Base-by-base conservation (phyloP, 2,329 filamentous ascomycete genomes). In the Colletotrichum noveboracense region DNA sequence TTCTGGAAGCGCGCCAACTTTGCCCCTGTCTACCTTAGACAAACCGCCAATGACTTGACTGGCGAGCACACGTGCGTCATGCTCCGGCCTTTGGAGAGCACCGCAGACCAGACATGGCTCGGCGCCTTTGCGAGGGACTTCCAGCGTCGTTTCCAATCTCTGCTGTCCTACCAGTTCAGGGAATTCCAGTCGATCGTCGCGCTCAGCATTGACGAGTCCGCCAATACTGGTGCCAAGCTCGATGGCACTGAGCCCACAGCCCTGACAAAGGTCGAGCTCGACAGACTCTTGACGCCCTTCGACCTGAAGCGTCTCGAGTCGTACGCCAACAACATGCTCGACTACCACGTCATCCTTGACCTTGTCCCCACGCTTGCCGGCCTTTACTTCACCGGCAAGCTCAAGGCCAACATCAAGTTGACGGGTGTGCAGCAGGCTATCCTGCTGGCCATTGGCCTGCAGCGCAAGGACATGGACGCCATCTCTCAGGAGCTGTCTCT, bases 61-160 rank as follows among this genome's bases (percentile, higher is more conserved):
- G 97, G 97, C 71, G 97, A 99, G 85, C 97, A 99, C 83, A 98
- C 97, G 0, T 98, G 96, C 82, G 96, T 99, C 32, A 99, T 99
- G 97, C 90, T 99, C 65, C 92, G 95, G 73, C 94, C 96, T 3
- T 89, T 99, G 8, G 89, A 91, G 75, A 88, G 85, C 68, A 89
- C 88, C 70, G 93, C 92, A 56, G 95, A 98, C 79, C 88, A 88
- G 72, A 92, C 91, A 80, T 98, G 97, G 97, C 92, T 98, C 0
- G 95, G 95, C 18, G 95, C 96, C 4, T 99, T 97, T 82, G 91
- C 96, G 6, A 92, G 94, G 77, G 97, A 99, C 84, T 99, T 98
- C 90, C 96, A 98, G 82, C 93, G 92, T 78, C 93, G 97, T n/a
- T 98, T 98, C 88, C 88, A 98, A 65, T 92, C 94, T 12, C 91